Conservation (phyloP, 371 early-diverging fungal species). For the Mucor indicus region DNA sequence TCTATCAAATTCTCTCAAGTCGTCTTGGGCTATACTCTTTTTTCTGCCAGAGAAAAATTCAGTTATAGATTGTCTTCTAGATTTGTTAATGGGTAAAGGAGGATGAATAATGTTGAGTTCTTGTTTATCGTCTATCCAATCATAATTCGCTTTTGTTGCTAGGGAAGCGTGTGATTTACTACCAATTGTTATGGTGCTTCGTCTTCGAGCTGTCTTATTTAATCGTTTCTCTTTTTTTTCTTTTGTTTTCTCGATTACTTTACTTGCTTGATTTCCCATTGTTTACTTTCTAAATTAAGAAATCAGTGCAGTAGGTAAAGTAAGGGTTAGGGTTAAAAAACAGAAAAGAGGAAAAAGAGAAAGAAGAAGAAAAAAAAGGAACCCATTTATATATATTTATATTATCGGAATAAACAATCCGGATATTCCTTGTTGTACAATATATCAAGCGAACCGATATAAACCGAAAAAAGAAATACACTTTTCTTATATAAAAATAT, state of each 20-base stretch:
- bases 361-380: constrained; percentile 2
- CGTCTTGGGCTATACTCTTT: constrained; percentile 36
- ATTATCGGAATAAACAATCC: constrained; percentile 21
- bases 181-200: constrained; percentile 37
- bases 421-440: constrained; percentile 16
- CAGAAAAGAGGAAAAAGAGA: constrained; percentile 1
- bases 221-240: constrained; percentile 25
- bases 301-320: background rate
- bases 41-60: constrained; percentile 43
- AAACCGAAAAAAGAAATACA: constrained; percentile 1
- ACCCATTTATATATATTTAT: background rate
- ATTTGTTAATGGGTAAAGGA: constrained; percentile 10
- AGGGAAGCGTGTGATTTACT: constrained; percentile 21
- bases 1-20: constrained; percentile 45
- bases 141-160: constrained; percentile 32
- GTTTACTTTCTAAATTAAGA: background rate
- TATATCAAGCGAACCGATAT: constrained; percentile 1
- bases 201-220: constrained; percentile 21
- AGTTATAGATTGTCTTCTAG: constrained; percentile 44
- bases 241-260: constrained; percentile 30
- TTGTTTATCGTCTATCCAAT: constrained; percentile 43
- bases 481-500: too few relatives aligned
- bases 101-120: constrained; percentile 1
- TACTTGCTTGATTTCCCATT: constrained; percentile 49
- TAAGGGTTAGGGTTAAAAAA: constrained; percentile 2